Conservation (phyloP, 75 land plant species). For the Chamaecyparis obtusa region DNA sequence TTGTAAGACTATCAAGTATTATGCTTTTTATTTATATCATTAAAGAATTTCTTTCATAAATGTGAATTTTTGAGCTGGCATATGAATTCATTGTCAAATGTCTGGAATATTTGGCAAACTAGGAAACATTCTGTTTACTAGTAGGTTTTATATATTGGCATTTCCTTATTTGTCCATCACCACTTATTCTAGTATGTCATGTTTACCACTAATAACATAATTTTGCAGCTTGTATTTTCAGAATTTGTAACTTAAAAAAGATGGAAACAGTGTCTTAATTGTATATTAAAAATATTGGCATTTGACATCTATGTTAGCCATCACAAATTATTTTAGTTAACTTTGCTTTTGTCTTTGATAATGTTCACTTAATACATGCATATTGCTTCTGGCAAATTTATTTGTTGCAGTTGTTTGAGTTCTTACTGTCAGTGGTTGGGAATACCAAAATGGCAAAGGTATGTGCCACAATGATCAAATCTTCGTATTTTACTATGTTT, state of each 20-base stretch:
- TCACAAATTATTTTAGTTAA: background rate
- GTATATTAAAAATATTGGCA: background rate
- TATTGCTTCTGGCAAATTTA: background rate
- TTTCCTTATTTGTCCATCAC: background rate
- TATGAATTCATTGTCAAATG: background rate
- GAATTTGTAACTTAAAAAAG: background rate
- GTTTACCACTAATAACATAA: background rate
- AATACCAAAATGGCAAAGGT: conserved; percentile 45
- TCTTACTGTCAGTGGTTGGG: conserved; percentile 72
- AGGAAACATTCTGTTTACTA: background rate
- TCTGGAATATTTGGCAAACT: background rate
- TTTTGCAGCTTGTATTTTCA: background rate
- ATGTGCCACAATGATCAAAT: background rate
- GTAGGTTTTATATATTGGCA: background rate
- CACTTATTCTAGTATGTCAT: background rate
- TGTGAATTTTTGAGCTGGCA: background rate
- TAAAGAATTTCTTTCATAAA: background rate
- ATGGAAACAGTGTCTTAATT: background rate
- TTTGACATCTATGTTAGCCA: background rate
- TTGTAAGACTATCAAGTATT: background rate
- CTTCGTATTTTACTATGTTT: background rate
- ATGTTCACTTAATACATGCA: background rate
- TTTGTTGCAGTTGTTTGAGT: conserved; percentile 81
- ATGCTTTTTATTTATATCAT: background rate
- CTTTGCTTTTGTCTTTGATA: background rate